Evolutionary conservation across 306 rosid genomes (phyloP), one percentile per base, ranked within the genome.

Genomic region (Ammopiptanthus mongolicus): DNA sequence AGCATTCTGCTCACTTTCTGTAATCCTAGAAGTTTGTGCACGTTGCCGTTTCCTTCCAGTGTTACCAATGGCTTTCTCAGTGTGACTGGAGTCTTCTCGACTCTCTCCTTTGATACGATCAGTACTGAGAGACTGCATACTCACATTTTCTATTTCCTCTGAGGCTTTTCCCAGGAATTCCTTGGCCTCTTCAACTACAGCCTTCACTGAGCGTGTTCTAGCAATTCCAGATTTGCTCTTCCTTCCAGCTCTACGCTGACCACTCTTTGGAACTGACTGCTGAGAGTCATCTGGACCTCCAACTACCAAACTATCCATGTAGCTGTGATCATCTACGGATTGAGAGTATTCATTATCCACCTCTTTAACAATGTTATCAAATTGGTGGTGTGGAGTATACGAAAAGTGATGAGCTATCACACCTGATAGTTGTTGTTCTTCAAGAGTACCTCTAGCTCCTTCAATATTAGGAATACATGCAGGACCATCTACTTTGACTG

Each of bases 151-250:
- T 17, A 78, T 70, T 77, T 85, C 88, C 67, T 65, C 84, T 5
- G 83, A 74, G 61, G 86, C 25, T 75, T 85, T 84, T 58, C 91
- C 91, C 13, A 91, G 82, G 83, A 83, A 88, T 47, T 75, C 84
- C 70, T 86, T 87, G 31, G 96, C 96, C 78, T 88, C 95, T 87
- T 88, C 82, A 85, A 91, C 93, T 18, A 76, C 94, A 15, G 87
- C 91, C 85, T 88, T 89, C 81, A 87, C 90, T 8, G 97, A 83
- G 67, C 71, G 89, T 29, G 97, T 89, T 84, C 93, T 87, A 65
- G 72, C 66, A 72, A 91, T 69, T 82, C 88, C 86, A 63, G 96
- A 72, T 65, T 87, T 88, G 64, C 19, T 42, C 60, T 79, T 83
- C 74, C 89, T 74, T 25, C 75, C 78, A 62, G 78, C 78, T 85